Percentiles rank a stretch among this genome's conserved stretches.
Evolutionary conservation across 2,329 filamentous ascomycete species (phyloP).

Genomic region (Pyricularia sp.): DNA sequence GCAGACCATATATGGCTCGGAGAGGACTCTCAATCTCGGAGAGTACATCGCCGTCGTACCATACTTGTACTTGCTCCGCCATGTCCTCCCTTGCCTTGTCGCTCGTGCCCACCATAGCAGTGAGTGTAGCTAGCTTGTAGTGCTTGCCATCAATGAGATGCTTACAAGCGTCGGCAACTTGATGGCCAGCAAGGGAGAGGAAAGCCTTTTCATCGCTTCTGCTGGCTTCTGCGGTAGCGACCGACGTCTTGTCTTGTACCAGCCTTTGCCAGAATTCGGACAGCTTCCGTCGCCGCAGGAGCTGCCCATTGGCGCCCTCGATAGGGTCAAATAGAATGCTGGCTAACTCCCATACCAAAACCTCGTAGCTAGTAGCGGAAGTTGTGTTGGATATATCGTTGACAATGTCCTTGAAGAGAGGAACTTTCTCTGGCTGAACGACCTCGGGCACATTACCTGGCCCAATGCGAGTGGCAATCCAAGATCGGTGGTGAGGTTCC

Average conservation of each 20-base stretch:
- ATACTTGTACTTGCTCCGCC: slow-evolving; percentile 65
- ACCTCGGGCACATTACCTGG: slow-evolving; percentile 2
- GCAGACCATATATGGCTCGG: slow-evolving; percentile 76
- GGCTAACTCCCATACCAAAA: slow-evolving; percentile 71
- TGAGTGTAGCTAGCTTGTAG: slow-evolving; percentile 27
- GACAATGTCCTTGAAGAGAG: slow-evolving; percentile 4
- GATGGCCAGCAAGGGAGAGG: slow-evolving; percentile 63
- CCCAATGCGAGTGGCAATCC: not conserved
- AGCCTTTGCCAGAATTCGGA: slow-evolving; percentile 53
- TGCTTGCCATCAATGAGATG: slow-evolving; percentile 63
- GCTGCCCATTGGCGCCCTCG: slow-evolving; percentile 23
- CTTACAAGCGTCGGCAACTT: slow-evolving; percentile 71
- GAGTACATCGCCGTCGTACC: slow-evolving; percentile 70
- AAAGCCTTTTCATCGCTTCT: slow-evolving; percentile 74
- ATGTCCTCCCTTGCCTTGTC: slow-evolving; percentile 60
- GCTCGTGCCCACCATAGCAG: slow-evolving; percentile 64
- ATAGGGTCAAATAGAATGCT: slow-evolving; percentile 76
- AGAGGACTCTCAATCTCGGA: slow-evolving; percentile 79
- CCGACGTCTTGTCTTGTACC: slow-evolving; percentile 45
- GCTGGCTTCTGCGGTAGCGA: slow-evolving; percentile 42
- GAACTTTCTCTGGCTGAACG: not conserved
- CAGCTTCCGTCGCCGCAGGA: slow-evolving; percentile 48
- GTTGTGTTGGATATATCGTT: slow-evolving; percentile 17
- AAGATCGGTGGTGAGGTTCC: not conserved
- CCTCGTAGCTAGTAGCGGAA: slow-evolving; percentile 47